Conservation (phyloP, 1,284 basidiomycete genomes). For the Sanghuangporus baumii region DNA sequence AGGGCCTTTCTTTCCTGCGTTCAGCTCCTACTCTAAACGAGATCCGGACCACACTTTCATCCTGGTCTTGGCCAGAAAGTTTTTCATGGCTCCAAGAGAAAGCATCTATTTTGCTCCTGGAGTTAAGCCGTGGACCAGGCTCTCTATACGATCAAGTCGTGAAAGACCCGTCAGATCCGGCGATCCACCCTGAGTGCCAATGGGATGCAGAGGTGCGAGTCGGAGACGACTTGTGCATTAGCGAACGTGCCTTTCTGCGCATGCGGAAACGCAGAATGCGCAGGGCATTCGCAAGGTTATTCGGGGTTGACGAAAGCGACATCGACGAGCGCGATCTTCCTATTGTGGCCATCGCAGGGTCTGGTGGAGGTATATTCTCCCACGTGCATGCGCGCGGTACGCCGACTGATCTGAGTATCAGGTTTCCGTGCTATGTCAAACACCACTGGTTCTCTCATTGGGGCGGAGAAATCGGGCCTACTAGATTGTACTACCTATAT, state of each 20-base stretch:
- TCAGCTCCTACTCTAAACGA: slow-evolving; percentile 24
- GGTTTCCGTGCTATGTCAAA: slow-evolving; percentile 38
- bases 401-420: slow-evolving; percentile 12
- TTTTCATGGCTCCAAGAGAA: slow-evolving; percentile 27
- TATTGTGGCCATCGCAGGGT: slow-evolving; percentile 35
- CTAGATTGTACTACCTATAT: slow-evolving; percentile 33
- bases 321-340: slow-evolving; percentile 37
- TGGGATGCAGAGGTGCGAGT: slow-evolving; percentile 37
- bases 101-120: slow-evolving; percentile 28
- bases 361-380: slow-evolving; percentile 31
- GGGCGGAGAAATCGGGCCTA: slow-evolving; percentile 30
- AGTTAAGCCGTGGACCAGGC: slow-evolving; percentile 31
- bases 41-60: slow-evolving; percentile 24
- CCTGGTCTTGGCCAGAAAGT: slow-evolving; percentile 28
- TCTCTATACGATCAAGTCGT: slow-evolving; percentile 33
- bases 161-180: slow-evolving; percentile 25
- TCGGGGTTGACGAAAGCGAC: slow-evolving; percentile 30
- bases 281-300: slow-evolving; percentile 30
- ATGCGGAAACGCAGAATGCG: slow-evolving; percentile 31
- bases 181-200: slow-evolving; percentile 33
- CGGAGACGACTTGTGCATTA: slow-evolving; percentile 31
- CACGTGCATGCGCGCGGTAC: neutral
- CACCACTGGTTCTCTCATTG: slow-evolving; percentile 33
- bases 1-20: slow-evolving; percentile 26
- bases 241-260: slow-evolving; percentile 33